Evolutionary conservation across 1,139 yeast species (phyloP), one percentile per base, ranked within the genome.

Genomic region (Starmera stellimalicola): DNA sequence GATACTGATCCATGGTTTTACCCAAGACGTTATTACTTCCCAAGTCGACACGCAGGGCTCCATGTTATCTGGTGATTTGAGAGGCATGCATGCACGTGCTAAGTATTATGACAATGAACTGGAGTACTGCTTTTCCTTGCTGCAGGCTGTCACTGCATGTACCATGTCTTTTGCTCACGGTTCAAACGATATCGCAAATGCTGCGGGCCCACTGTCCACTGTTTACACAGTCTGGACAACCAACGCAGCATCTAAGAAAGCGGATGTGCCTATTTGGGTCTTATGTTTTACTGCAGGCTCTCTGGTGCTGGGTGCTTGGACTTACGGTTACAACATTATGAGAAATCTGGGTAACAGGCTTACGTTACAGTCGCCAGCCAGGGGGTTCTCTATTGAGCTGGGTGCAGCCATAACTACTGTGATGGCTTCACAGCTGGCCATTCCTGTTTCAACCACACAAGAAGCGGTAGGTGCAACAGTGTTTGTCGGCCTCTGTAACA

Each of bases 121-220:
- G 39, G 93, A 80, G 58, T 78, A 68, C 55, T 60, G 80, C 47
- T 80, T 73, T 57, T 75, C 91, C 5, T 63, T 79, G 45, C 62
- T 78, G 38, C 93, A 80, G 58, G 79, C 75, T 33, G 60, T 80
- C 41, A 79, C 88, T 34, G 88, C 93, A 16, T 70, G 78, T 49
- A 79, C 87, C 40, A 79, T 79, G 78, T 78, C 88, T 5, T 78
- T 80, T 56, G 84, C 88, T 14, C 93, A 80, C 51, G 85, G 93
- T 41, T 78, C 91, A 29, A 81, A 80, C 52, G 93, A 80, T 59
- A 77, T 81, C 44, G 70, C 88, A 33, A 80, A 80, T 49, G 88
- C 91, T 27, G 73, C 83, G 25, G 91, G 85, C 45, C 91, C 91
- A 23, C 64, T 78, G 48, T 62, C 87, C 26, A 69, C 87, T 18